These are phyloP conservation scores for Choiromyces venosus DNA, from an alignment of 495 filamentous ascomycete species.

Conservation along the genomic window DNA sequence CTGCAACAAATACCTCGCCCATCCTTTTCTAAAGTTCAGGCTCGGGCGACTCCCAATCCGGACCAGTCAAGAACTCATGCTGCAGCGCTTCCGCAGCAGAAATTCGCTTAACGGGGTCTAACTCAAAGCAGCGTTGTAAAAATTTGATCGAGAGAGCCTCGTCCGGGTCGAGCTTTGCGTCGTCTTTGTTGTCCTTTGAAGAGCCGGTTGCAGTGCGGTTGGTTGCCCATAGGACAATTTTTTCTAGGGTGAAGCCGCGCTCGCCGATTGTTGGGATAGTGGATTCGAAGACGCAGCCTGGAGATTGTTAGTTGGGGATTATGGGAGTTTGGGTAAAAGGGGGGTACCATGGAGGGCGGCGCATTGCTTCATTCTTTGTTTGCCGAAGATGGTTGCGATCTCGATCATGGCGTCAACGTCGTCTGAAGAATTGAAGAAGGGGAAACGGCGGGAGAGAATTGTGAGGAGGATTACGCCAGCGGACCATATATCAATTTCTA, in stretches of 20 bases:
- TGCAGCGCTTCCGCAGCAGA: slow-evolving; percentile 64
- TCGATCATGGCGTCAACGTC: slow-evolving; percentile 97
- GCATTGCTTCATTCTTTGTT: slow-evolving; percentile 69
- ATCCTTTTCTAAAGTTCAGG: background rate
- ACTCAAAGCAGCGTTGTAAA: slow-evolving; percentile 61
- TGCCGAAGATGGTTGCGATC: slow-evolving; percentile 92
- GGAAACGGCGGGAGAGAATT: slow-evolving; percentile 81
- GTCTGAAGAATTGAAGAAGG: slow-evolving; percentile 96
- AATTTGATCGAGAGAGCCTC: slow-evolving; percentile 64
- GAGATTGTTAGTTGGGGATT: background rate
- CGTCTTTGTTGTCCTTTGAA: slow-evolving; percentile 46
- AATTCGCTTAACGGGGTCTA: slow-evolving; percentile 65
- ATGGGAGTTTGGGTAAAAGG: background rate
- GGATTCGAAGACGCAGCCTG: slow-evolving; percentile 68
- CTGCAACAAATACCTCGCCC: background rate
- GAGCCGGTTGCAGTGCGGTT: slow-evolving; percentile 48
- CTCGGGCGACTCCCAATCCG: background rate
- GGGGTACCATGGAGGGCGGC: slow-evolving; percentile 68
- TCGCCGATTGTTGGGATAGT: slow-evolving; percentile 84
- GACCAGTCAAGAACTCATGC: slow-evolving; percentile 63
- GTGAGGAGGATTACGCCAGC: slow-evolving; percentile 90
- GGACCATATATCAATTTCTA: slow-evolving; percentile 90
- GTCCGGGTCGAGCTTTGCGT: slow-evolving; percentile 50
- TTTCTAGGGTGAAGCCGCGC: slow-evolving; percentile 77
- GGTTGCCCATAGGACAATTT: slow-evolving; percentile 89